Conservation (phyloP, 345 rosid species). For the Eucalyptus marginata region DNA sequence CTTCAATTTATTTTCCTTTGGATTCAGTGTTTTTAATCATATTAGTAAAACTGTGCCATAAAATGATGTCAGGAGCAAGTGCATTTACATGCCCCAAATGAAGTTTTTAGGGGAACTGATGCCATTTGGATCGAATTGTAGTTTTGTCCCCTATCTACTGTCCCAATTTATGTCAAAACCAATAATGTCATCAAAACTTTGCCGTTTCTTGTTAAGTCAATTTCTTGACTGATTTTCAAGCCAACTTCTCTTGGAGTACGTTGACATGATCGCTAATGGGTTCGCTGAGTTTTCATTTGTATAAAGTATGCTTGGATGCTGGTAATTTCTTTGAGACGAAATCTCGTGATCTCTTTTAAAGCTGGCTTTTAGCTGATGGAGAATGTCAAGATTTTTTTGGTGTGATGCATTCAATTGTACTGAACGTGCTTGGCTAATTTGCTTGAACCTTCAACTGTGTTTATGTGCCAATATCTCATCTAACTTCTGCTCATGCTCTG, state of each 20-base stretch:
- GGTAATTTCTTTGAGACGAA: neutral
- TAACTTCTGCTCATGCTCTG: neutral
- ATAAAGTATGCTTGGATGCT: neutral
- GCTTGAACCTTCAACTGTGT: neutral
- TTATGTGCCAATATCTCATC: neutral
- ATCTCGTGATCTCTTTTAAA: neutral
- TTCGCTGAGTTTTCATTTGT: neutral
- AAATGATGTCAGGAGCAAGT: neutral
- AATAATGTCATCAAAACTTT: neutral
- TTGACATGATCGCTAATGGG: neutral
- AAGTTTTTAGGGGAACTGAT: neutral
- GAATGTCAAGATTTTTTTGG: neutral
- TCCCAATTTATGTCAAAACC: neutral
- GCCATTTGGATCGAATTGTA: neutral
- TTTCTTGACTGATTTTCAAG: neutral
- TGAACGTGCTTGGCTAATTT: neutral
- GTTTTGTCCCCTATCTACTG: neutral
- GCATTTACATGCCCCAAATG: neutral
- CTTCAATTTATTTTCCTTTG: neutral
- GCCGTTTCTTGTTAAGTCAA: neutral
- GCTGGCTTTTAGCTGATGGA: neutral
- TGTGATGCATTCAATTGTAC: neutral
- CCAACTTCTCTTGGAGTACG: neutral
- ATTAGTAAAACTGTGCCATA: neutral
- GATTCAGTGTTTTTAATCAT: neutral